These are phyloP conservation scores for Rhododendron molle DNA, from an alignment of 148 eudicot genomes.

Conservation along the genomic window DNA sequence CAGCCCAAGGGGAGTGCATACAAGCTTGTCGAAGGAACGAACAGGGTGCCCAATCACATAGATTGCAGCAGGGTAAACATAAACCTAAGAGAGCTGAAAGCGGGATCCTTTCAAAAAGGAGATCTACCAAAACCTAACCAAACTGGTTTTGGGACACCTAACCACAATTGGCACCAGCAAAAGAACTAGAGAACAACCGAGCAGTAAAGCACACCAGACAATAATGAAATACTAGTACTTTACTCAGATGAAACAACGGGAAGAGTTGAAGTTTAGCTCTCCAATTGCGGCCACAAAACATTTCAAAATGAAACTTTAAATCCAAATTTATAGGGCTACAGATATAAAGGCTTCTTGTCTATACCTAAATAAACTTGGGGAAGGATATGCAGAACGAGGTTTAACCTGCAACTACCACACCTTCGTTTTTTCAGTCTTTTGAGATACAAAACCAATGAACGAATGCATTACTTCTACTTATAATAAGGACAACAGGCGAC, in stretches of 20 bases:
- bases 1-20: neutral
- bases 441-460: slow-evolving; percentile 36
- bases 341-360: slow-evolving; percentile 13
- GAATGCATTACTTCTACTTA: slow-evolving; percentile 27
- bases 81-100: neutral
- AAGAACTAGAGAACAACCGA: neutral
- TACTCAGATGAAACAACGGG: neutral
- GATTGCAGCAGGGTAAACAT: neutral
- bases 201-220: neutral
- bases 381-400: slow-evolving; percentile 26
- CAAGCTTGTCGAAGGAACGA: neutral
- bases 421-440: slow-evolving; percentile 19
- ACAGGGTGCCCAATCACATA: too few species aligned
- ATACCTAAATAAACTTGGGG: slow-evolving; percentile 10
- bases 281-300: slow-evolving; percentile 12
- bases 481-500: slow-evolving; percentile 5
- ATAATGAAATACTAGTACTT: neutral
- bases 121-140: neutral
- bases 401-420: slow-evolving; percentile 20
- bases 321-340: slow-evolving; percentile 13
- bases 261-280: slow-evolving; percentile 3
- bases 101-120: neutral
- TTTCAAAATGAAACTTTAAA: slow-evolving; percentile 6
- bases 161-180: neutral
- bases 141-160: neutral